These are phyloP conservation scores for Alternaria sp. DNA, from an alignment of 2,329 filamentous ascomycete species.

Conservation along the genomic window DNA sequence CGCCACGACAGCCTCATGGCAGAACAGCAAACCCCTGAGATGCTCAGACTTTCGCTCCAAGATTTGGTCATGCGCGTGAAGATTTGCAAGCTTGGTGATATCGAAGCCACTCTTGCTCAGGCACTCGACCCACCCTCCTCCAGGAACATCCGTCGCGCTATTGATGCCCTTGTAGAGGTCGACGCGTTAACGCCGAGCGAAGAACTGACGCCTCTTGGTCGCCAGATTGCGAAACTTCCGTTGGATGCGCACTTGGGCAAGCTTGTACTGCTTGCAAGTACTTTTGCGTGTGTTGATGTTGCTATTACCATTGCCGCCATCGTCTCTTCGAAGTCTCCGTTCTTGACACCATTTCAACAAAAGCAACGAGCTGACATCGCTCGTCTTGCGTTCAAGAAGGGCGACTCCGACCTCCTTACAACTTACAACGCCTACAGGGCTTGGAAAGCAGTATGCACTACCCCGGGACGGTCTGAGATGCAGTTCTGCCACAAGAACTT, in stretches of 20 bases:
- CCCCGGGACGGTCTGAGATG: conserved; percentile 74
- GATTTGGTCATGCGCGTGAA: conserved; percentile 96
- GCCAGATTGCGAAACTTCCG: conserved; percentile 85
- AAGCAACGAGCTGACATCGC: conserved; percentile 82
- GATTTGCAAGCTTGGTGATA: conserved; percentile 93
- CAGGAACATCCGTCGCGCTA: conserved; percentile 90
- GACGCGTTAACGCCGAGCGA: conserved; percentile 82
- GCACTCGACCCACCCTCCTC: conserved; percentile 88
- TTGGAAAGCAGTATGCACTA: conserved; percentile 84
- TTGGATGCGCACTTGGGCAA: conserved; percentile 96
- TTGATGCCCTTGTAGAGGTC: conserved; percentile 92
- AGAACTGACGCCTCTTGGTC: conserved; percentile 83
- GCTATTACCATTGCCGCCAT: conserved; percentile 91
- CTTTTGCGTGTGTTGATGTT: conserved; percentile 92
- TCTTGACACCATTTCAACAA: conserved; percentile 84
- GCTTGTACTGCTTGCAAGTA: conserved; percentile 81
- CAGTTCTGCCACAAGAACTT: conserved; percentile 96
- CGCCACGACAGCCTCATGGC: conserved; percentile 84
- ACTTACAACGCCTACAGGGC: conserved; percentile 90
- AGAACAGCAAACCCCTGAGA: conserved; percentile 94
- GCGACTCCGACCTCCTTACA: conserved; percentile 90
- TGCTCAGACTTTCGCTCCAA: conserved; percentile 91
- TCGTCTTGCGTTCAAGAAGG: conserved; percentile 76
- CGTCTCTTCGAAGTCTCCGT: conserved; percentile 92
- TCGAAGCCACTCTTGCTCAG: conserved; percentile 85